Percentiles rank a stretch among this genome's conserved stretches.
Evolutionary conservation across 768 basidiomycete species (phyloP).

Genomic region (Floccularia luteovirens): DNA sequence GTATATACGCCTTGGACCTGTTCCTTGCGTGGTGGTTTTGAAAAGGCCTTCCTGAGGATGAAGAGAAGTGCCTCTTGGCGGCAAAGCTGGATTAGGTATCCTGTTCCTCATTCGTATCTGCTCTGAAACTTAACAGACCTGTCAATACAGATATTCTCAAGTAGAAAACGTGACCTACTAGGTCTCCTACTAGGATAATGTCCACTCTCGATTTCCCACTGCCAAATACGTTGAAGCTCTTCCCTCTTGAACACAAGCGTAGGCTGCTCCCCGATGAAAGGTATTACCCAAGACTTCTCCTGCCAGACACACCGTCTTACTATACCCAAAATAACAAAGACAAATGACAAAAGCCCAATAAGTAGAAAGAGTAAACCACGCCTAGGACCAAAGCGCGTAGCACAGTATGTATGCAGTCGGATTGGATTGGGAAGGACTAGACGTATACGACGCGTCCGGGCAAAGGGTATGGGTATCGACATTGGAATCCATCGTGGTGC

Average conservation of each 20-base stretch:
- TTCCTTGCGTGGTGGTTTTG: conserved; percentile 55
- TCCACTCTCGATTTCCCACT: conserved; percentile 91
- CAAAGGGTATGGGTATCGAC: conserved; percentile 52
- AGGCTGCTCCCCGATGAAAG: conserved; percentile 48
- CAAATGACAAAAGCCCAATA: conserved; percentile 32
- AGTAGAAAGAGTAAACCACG: conserved; percentile 48
- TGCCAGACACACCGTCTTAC: conserved; percentile 53
- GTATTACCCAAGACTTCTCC: conserved; percentile 56
- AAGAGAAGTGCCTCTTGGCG: conserved; percentile 38
- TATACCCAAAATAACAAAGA: conserved; percentile 55
- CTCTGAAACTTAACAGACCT: conserved; percentile 51
- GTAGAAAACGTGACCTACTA: conserved; percentile 40
- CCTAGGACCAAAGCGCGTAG: conserved; percentile 51
- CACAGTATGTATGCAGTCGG: conserved; percentile 48
- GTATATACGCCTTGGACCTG: conserved; percentile 75
- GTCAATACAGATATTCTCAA: not conserved
- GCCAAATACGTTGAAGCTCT: conserved; percentile 88
- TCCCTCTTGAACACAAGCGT: conserved; percentile 71
- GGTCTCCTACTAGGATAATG: conserved; percentile 83
- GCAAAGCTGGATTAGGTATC: conserved; percentile 70
- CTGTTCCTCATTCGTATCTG: conserved; percentile 47
- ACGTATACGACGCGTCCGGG: conserved; percentile 46
- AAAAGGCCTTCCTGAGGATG: conserved; percentile 28
- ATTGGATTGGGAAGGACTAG: conserved; percentile 54
- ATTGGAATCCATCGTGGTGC: conserved; percentile 55